Evolutionary conservation across 169 alveolate species (phyloP), one percentile per base, ranked within the genome.

Genomic region (Eimeria maxima): DNA sequence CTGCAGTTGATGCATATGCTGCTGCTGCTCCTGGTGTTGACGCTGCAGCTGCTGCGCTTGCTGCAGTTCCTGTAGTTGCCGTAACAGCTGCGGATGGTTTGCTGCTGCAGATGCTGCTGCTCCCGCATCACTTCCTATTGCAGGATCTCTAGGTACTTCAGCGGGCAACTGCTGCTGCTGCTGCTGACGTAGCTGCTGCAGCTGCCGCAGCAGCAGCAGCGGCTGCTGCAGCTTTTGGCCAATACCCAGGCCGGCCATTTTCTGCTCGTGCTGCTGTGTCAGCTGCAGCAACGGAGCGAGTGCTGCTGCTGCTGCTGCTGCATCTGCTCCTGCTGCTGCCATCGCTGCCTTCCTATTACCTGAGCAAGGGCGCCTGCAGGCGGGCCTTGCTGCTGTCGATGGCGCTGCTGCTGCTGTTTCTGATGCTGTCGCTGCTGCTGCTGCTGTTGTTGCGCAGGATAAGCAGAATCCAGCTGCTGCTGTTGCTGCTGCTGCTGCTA

Each of bases 251-350:
- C 67, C 67, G 22, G 67, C 69, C 2, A 38, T 65, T 14, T 74
- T 8, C 89, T 80, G 89, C 10, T 18, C 24, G 11, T 80, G 89
- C 38, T 80, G 89, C 69, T 45, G 89, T 2, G 14, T n/a, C 89
- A 22, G 11, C 65, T 80, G 89, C 89, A 27, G 89, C 89, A 20
- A 65, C 42, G 47, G 67, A 45, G 89, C 67, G 69, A 80, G 67
- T 80, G 67, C 65, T 45, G 67, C 89, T 80, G 69, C 69, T 80
- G 67, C 89, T 80, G 89, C 38, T 27, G 60, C 57, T 80, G 89
- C 89, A 42, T 42, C 69, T 27, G 67, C 89, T 16, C 18, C 89
- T 80, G 89, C 89, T 80, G 89, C 89, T 80, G 89, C 69, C 33
- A 47, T 80, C 33, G 89, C 67, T 47, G 89, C 89, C 47, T 24